Base-by-base conservation (phyloP, 768 basidiomycete species). In the Crassisporium funariophilum region DNA sequence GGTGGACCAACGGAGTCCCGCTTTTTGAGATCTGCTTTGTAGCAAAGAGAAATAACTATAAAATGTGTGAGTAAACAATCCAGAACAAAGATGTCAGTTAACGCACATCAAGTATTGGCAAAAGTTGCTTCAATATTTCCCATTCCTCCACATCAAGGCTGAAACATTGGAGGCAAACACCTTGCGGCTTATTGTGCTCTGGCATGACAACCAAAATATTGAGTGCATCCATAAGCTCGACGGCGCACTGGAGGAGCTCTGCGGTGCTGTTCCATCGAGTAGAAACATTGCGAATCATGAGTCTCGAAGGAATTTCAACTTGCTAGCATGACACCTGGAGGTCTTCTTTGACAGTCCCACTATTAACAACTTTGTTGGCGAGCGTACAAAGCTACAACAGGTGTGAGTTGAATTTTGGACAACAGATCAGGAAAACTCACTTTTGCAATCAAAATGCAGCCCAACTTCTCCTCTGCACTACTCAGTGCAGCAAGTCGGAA, bases 191-290 rank as follows among this genome's bases (percentile, higher is more conserved):
- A 46, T 63, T 62, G 52, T 53, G 49, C n/a, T 59, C 54, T 1
- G 35, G 19, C 43, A 50, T 48, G 10, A 52, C 35, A 27, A 49
- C 39, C 4, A 64, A 43, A 2, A 47, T 39, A 6, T 49, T 41
- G 12, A 66, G 40, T 1, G 55, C 56, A 1, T 27, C 24, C 7
- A 25, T 35, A 10, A 67, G 33, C 21, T 62, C 47, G 11, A 62
- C 20, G 0, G 52, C 62, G 13, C 50, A 50, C 7, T 49, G 23
- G 22, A 64, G 24, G 7, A 60, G 48, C 23, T 51, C 42, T 4
- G 54, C 41, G 2, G 57, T 55, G 36, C 51, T 54, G 35, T 64
- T 65, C 62, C 65, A 65, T 11, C 57, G 46, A 5, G 63, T 62
- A 5, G 53, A 24, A 9, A 62, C 55, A 36, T 55, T 49, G n/a